Evolutionary conservation across 768 basidiomycete species (phyloP).

Genomic region (Trametes elegans): DNA sequence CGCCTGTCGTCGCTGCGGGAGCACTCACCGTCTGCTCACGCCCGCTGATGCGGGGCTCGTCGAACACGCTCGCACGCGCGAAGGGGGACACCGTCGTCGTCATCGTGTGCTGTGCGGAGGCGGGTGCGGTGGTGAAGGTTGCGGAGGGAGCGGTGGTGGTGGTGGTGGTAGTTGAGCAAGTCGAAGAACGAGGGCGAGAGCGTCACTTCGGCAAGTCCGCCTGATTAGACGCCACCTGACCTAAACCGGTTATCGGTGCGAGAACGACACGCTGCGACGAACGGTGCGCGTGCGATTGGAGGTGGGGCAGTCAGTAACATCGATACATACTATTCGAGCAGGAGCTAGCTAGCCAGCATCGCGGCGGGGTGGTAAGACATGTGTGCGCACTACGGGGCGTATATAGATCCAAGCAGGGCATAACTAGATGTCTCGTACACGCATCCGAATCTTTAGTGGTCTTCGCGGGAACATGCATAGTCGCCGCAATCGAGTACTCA

Average conservation of each 20-base stretch:
- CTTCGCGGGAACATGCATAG: no score
- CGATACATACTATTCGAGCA: neutral
- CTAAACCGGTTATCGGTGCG: no score
- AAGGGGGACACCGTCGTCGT: slow-evolving; percentile 44
- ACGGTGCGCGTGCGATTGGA: no score
- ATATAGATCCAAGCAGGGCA: neutral
- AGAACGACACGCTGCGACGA: no score
- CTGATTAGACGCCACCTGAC: slow-evolving; percentile 2
- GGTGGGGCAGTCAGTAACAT: no score
- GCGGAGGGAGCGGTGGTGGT: neutral
- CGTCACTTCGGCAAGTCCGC: neutral
- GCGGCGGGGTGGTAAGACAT: neutral
- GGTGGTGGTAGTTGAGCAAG: neutral
- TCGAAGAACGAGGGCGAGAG: neutral
- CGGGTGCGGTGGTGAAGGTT: neutral
- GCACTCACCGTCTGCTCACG: slow-evolving; percentile 40
- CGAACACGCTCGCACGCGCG: slow-evolving; percentile 39
- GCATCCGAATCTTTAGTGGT: no score
- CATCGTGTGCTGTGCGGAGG: no score
- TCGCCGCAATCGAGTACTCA: neutral
- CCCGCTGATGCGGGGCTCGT: slow-evolving; percentile 35
- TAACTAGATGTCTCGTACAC: neutral
- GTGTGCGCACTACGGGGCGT: no score
- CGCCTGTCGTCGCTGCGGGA: no score
- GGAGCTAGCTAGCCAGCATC: neutral